These are phyloP conservation scores for Tolypocladium sp. DNA, from an alignment of 2,329 filamentous ascomycete genomes.

Conservation along the genomic window DNA sequence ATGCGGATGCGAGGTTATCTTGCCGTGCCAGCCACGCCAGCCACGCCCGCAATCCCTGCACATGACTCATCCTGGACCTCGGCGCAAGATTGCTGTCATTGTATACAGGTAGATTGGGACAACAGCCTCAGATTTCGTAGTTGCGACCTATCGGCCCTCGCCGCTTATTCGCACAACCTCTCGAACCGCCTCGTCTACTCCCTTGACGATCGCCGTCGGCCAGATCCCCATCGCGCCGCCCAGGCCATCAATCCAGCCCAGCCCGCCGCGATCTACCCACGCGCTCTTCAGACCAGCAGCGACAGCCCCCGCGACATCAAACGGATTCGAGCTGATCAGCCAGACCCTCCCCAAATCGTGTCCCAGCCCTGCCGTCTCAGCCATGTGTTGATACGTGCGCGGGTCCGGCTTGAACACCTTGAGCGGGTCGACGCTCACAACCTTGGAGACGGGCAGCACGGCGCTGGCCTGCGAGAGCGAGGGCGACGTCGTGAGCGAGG, in stretches of 20 bases:
- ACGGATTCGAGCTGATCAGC: constrained; percentile 65
- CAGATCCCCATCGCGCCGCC: neutral
- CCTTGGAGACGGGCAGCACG: constrained; percentile 26
- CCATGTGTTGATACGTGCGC: constrained; percentile 52
- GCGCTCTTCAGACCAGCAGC: neutral
- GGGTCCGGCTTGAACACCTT: constrained; percentile 56
- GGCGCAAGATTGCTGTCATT: too few species aligned
- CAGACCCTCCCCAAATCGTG: constrained; percentile 44
- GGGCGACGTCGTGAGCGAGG: constrained; percentile 48
- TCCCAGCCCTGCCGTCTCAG: constrained; percentile 36
- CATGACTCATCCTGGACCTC: too few species aligned
- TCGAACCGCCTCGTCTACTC: neutral
- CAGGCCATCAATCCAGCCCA: neutral
- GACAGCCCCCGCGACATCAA: constrained; percentile 52
- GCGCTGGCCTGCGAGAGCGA: constrained; percentile 38
- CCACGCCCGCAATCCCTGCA: too few species aligned
- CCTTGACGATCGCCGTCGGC: neutral
- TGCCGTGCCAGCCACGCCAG: too few species aligned
- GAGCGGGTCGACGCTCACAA: constrained; percentile 46
- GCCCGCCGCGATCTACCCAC: neutral
- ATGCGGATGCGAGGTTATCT: too few species aligned
- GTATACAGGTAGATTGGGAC: neutral
- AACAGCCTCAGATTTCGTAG: constrained; percentile 12
- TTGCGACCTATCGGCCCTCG: neutral
- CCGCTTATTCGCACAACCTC: neutral